phyloP scores from a whole-genome alignment of 495 filamentous ascomycete species.

The Aspergillus avenaceus region DNA sequence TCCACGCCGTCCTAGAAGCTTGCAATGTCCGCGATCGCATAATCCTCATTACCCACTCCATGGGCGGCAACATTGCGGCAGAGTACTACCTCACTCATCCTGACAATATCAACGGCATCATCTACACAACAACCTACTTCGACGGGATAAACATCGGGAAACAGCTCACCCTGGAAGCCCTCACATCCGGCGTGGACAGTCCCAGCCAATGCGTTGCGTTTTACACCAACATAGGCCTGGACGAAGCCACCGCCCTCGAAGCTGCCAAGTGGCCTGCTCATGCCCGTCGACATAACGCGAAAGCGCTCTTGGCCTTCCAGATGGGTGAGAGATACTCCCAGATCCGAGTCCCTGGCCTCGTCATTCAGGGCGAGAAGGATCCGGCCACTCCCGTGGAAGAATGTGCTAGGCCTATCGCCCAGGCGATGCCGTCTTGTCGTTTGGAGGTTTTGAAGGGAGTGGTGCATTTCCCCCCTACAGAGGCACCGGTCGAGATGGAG shows the following conservation, averaged over 20 bases:
- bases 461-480: background rate
- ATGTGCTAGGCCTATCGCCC: background rate
- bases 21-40: background rate
- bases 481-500: background rate
- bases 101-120: background rate
- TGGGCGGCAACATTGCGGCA: slow-evolving; percentile 2
- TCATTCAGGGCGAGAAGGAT: background rate
- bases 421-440: background rate
- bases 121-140: background rate
- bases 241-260: background rate
- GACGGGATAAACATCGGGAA: background rate
- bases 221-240: background rate
- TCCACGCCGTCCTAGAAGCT: background rate
- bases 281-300: background rate
- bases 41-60: background rate
- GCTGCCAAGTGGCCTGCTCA: slow-evolving; percentile 4
- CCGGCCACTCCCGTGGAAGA: background rate
- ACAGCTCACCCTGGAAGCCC: background rate
- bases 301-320: background rate
- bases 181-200: background rate
- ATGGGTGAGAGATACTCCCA: background rate
- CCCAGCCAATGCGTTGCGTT: background rate
- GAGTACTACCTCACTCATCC: background rate
- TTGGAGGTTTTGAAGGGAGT: background rate
- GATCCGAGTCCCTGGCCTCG: background rate